Evolutionary conservation across 345 rosid species (phyloP), one percentile per base, ranked within the genome.

Genomic region (Barbarea vulgaris): DNA sequence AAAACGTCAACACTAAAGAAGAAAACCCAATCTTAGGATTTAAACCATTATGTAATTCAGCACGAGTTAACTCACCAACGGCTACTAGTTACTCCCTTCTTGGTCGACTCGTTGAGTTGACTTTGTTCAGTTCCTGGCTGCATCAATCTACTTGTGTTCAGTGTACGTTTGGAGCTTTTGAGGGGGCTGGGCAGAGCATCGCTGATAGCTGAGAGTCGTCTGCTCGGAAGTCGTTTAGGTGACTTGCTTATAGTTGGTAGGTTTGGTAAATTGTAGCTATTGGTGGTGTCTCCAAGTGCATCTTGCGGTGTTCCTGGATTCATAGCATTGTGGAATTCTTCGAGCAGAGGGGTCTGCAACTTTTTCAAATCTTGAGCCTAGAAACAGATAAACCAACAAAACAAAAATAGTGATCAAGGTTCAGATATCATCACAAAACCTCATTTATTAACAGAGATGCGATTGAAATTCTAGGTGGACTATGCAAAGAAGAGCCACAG

Each of bases 301-400:
- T 79, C 81, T 55, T 83, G 85, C 37, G 82, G 81, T 69, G 72
- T 67, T 13, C 81, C 57, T 72, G 85, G 85, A 82, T 89, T 90
- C 82, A 84, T 68, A 22, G 90, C 86, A 68, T 86, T 90, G 81
- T 86, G 87, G 82, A 90, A 91, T 84, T 91, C 97, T 70, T 91
- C 93, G 22, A 85, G 89, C 21, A 94, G 78, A 68, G 97, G 98
- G 18, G 96, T 79, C 74, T 90, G 96, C 76, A 93, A 76, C 77
- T 64, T 91, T 86, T 87, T 89, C 69, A 91, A 81, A 54, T 91
- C 96, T 55, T 91, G 72, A 79, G 92, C 97, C 98, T 93, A 61
- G 41, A 54, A 73, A 64, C 31, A 60, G 25, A n/a, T 14, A 36
- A 48, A 64, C 14, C 54, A 1, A 47, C 6, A 47, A 47, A 48